phyloP scores from a whole-genome alignment of 2,329 filamentous ascomycete species.

The Ceratocystis destructans region DNA sequence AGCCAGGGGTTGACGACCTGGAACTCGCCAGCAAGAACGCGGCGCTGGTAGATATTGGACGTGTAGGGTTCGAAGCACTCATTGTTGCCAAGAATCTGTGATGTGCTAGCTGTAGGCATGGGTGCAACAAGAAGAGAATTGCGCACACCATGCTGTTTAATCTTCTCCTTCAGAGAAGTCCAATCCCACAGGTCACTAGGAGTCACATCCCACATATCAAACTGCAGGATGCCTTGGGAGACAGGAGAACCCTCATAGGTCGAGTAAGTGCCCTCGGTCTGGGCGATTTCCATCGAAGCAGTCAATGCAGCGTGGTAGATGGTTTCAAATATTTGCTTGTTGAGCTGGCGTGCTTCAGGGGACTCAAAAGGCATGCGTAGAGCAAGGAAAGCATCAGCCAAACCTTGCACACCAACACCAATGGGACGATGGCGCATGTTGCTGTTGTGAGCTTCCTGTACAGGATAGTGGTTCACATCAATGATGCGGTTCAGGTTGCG shows the following conservation, averaged over 20 bases:
- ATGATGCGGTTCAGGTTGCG: conserved; percentile 92
- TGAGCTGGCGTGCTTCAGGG: conserved; percentile 79
- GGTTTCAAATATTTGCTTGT: conserved; percentile 98
- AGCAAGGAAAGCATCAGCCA: conserved; percentile 95
- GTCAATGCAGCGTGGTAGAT: conserved; percentile 95
- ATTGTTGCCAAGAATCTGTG: conserved; percentile 96
- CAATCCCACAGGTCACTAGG: conserved; percentile 96
- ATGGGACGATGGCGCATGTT: conserved; percentile 96
- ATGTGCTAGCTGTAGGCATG: conserved; percentile 96
- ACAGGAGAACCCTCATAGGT: conserved; percentile 89
- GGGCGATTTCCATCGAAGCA: conserved; percentile 73
- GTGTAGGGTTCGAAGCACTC: conserved; percentile 99
- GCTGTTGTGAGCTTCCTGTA: conserved; percentile 81
- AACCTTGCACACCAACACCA: conserved; percentile 91
- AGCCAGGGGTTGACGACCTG: conserved; percentile 99
- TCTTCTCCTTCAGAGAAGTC: conserved; percentile 74
- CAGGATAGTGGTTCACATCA: conserved; percentile 97
- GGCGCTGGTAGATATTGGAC: conserved; percentile 98
- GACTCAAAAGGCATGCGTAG: conserved; percentile 96
- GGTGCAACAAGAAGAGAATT: conserved; percentile 92
- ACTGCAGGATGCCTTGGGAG: conserved; percentile 91
- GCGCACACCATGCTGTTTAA: conserved; percentile 83
- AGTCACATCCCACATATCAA: conserved; percentile 95
- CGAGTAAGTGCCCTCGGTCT: conserved; percentile 69
- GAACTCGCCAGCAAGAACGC: conserved; percentile 96